Evolutionary conservation across 129 eudicot species (phyloP), one percentile per base, ranked within the genome.

Genomic region (Heracleum sosnowskyi): DNA sequence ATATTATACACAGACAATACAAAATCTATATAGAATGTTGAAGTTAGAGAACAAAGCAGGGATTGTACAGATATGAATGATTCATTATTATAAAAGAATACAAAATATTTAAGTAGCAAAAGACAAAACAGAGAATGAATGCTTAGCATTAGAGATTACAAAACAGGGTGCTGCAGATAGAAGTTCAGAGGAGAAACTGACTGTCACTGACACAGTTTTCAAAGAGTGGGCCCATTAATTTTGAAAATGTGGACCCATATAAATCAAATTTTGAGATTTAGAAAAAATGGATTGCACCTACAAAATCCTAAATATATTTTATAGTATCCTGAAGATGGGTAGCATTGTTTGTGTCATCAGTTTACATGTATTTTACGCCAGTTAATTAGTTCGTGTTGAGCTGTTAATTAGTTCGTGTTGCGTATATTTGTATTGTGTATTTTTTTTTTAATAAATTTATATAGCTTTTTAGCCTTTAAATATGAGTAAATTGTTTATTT

Each of bases 181-280:
- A 77, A 82, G 82, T 78, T 82, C 83, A 83, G 85, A 63, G 76
- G 83, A 77, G 87, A 87, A 88, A 86, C 91, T 84, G 91, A 53
- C 83, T 84, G 86, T 89, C 86, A 82, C 81, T 80, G 86, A 82
- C 89, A 76, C 89, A 82, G 64, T 81, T 83, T 91, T 87, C 93
- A 78, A 91, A 75, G 86, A 4, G 37, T 87, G 88, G 91, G 90
- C 10, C 84, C 93, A 24, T 1, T 0, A 7, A 7, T 1, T 55
- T 24, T 53, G 62, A 55, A 55, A 22, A 4, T 7, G 31, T 24
- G 64, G 64, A 55, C 64, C 64, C 31, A 8, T 0, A 24, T 46
- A 55, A 55, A 55, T 55, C 0, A 8, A 55, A 55, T 7, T 6
- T 55, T 8, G 31, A 55, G 63, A 22, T 22, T 53, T 45, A 11